Base-by-base conservation (phyloP, 1,139 yeast genomes). In the Yamadazyma membranifaciens region DNA sequence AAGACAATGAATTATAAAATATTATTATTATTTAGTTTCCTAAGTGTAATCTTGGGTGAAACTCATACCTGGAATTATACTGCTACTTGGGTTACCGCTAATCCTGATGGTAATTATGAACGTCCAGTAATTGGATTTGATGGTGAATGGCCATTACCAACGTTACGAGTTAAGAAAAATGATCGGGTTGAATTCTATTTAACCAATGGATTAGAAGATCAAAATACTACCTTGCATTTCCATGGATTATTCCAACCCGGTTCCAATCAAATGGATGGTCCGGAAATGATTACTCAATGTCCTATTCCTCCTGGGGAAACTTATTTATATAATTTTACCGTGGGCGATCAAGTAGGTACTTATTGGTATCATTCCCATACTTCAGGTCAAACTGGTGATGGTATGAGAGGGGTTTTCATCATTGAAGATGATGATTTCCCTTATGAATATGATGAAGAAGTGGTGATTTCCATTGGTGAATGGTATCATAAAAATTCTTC, bases 351-450 rank as follows among this genome's bases (percentile, higher is more conserved):
- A 61, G 77, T 73, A 6, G 94, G 94, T 36, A 78, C 88, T 10
- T 85, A 69, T 60, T 85, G 92, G 94, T 84, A 84, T 62, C 94
- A 85, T 58, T 81, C 89, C n/a, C 94, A 85, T 56, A 75, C 86
- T 37, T 80, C 83, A 0, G 74, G 87, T 31, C 92, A 85, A 60
- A 83, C 82, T 51, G 81, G 86, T 49, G 94, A 85, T 57, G 94
- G 94, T 33, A 65, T 84, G 60, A 74, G 94, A 57, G 89, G 83
- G n/a, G 68, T 83, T 36, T 75, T 85, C 47, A 72, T 84, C 33
- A 73, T 84, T 44, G 89, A 83, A 50, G 87, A 82, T 48, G 73
- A 67, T 31, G 75, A 73, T 34, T 78, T 78, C 37, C 74, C 74
- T 6, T 83, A 79, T 50, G 65, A 72, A 10, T 83, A 72, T 46